phyloP scores from a whole-genome alignment of 305 asterid species.

The Ruellia speciosa region DNA sequence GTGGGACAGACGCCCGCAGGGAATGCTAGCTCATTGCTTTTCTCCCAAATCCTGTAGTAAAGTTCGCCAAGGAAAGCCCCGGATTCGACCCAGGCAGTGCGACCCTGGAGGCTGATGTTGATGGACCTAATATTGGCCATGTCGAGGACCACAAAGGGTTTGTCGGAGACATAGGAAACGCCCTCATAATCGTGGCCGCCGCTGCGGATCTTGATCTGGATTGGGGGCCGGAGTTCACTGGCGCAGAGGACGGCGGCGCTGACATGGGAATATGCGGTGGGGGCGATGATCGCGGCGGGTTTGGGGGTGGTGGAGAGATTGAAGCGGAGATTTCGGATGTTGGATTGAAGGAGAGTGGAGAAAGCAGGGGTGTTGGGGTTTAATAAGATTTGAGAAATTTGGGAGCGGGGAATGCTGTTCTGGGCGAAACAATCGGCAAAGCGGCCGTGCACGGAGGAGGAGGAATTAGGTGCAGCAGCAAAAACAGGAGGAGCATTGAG shows the following conservation, averaged over 20 bases:
- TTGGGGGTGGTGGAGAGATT: neutral
- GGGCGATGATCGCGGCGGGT: neutral
- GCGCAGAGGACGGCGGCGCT: conserved; percentile 5
- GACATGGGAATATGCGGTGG: neutral
- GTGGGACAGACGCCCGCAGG: conserved; percentile 29
- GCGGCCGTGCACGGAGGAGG: no score
- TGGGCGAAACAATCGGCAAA: no score
- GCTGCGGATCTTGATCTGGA: conserved; percentile 5
- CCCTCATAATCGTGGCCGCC: conserved; percentile 7
- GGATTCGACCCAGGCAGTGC: neutral
- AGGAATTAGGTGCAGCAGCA: no score
- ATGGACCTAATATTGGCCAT: neutral
- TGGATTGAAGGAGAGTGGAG: conserved; percentile 2
- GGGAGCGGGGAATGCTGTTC: no score
- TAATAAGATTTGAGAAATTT: no score
- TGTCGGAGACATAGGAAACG: neutral
- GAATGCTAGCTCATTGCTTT: conserved; percentile 33
- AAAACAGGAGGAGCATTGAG: no score
- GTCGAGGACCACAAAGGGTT: neutral
- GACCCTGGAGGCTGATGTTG: neutral
- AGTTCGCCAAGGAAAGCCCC: neutral
- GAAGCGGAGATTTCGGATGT: neutral
- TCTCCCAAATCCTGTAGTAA: conserved; percentile 25
- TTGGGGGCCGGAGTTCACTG: neutral
- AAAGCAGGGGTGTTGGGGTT: no score